A percentile compares a stretch with the other conserved stretches of the same genome.
These are phyloP conservation scores for Daldinia concentrica DNA, from an alignment of 495 filamentous ascomycete species.

Conservation along the genomic window DNA sequence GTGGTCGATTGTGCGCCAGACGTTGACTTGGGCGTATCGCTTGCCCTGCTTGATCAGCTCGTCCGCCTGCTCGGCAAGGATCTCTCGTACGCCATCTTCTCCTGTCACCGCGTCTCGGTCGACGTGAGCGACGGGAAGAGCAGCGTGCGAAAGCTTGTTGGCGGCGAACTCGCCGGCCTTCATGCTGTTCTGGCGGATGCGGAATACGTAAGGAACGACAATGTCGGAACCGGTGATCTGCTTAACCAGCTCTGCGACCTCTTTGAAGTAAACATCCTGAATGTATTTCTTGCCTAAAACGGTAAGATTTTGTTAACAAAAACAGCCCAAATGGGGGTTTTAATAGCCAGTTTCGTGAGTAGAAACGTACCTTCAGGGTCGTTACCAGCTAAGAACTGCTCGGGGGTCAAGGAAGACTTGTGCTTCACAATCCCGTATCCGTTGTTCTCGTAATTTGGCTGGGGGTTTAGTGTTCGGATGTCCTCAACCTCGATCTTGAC, in stretches of 20 bases:
- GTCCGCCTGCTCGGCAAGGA: slow-evolving; percentile 76
- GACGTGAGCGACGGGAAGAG: slow-evolving; percentile 45
- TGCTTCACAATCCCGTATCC: slow-evolving; percentile 46
- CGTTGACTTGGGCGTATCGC: slow-evolving; percentile 69
- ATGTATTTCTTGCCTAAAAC: slow-evolving; percentile 40
- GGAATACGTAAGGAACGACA: slow-evolving; percentile 44
- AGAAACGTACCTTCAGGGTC: slow-evolving; percentile 40
- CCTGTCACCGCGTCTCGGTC: slow-evolving; percentile 49
- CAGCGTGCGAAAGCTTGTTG: slow-evolving; percentile 42
- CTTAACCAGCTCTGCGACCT: slow-evolving; percentile 43
- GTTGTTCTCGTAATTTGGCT: slow-evolving; percentile 37
- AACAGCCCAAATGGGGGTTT: neutral
- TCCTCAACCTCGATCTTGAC: slow-evolving; percentile 44
- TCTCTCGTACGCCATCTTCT: slow-evolving; percentile 68
- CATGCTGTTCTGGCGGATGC: slow-evolving; percentile 45
- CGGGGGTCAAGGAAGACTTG: slow-evolving; percentile 42
- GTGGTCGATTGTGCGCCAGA: slow-evolving; percentile 44
- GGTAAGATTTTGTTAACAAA: slow-evolving; percentile 6
- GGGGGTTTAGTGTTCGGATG: slow-evolving; percentile 39
- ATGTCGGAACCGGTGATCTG: slow-evolving; percentile 42
- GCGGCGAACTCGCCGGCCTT: slow-evolving; percentile 38
- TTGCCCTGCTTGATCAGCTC: slow-evolving; percentile 76
- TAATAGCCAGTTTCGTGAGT: neutral
- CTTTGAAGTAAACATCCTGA: slow-evolving; percentile 45
- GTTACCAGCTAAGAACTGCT: slow-evolving; percentile 44